These are phyloP conservation scores for Gnetum montanum DNA, from an alignment of 75 land plant species.

Conservation along the genomic window DNA sequence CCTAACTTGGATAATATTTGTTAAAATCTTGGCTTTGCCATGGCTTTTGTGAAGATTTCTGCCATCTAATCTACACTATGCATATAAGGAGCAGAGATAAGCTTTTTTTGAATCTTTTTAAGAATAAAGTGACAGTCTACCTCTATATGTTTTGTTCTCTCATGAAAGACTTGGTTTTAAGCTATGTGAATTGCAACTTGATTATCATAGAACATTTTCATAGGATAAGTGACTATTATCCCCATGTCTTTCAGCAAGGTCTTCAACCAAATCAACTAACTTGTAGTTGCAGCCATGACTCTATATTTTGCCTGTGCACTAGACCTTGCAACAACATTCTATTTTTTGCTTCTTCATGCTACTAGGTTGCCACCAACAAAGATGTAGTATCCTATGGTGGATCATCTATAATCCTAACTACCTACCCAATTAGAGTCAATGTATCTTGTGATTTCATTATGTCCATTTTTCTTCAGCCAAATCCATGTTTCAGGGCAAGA, in stretches of 20 bases:
- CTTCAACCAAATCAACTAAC: neutral
- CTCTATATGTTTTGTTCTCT: too few relatives aligned
- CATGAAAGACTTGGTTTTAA: too few relatives aligned
- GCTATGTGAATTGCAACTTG: neutral
- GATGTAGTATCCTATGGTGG: neutral
- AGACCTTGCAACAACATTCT: neutral
- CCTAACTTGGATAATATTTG: neutral
- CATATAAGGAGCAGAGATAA: neutral
- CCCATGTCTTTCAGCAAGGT: neutral
- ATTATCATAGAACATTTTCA: neutral
- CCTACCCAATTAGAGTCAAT: neutral
- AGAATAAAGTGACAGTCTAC: too few relatives aligned
- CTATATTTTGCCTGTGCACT: neutral
- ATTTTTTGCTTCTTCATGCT: too few relatives aligned
- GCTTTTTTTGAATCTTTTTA: too few relatives aligned
- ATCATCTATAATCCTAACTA: neutral
- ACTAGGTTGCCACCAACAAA: neutral
- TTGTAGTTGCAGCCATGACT: neutral
- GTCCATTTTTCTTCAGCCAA: neutral
- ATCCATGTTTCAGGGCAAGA: neutral
- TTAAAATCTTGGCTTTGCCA: neutral
- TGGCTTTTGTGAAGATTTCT: neutral
- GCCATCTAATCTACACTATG: neutral
- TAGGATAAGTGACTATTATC: neutral
- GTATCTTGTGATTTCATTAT: neutral